phyloP scores from a whole-genome alignment of 2,329 filamentous ascomycete genomes.

The Botrytis medusae region DNA sequence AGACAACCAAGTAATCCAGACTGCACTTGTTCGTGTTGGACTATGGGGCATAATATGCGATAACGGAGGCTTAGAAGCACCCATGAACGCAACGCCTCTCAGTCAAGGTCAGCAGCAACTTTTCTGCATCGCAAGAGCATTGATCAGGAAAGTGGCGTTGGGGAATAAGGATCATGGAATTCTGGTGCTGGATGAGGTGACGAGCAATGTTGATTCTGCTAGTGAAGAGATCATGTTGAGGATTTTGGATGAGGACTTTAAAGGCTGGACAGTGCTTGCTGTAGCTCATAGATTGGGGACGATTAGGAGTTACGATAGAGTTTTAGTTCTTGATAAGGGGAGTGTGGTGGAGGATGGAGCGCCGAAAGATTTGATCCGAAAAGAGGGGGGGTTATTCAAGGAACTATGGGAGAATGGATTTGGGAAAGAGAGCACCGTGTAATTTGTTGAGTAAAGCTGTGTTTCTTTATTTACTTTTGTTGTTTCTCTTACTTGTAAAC shows the following conservation, averaged over 20 bases:
- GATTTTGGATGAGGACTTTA: conserved; percentile 54
- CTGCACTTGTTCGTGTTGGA: conserved; percentile 47
- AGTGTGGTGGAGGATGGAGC: conserved; percentile 80
- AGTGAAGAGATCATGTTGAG: conserved; percentile 57
- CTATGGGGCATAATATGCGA: conserved; percentile 46
- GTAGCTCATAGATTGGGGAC: conserved; percentile 38
- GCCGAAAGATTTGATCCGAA: conserved; percentile 65
- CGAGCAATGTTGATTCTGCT: conserved; percentile 54
- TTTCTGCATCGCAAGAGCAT: conserved; percentile 49
- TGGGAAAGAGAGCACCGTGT: not conserved
- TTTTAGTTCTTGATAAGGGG: conserved; percentile 46
- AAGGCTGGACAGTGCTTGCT: conserved; percentile 49
- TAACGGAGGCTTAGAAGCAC: conserved; percentile 42
- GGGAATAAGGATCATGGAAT: conserved; percentile 39
- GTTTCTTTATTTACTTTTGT: not conserved
- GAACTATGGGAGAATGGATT: conserved; percentile 6
- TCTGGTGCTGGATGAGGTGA: conserved; percentile 46
- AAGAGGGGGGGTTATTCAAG: conserved; percentile 2
- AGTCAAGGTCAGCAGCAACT: conserved; percentile 51
- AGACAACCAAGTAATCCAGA: conserved; percentile 44
- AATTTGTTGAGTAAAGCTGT: not conserved
- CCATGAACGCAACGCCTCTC: conserved; percentile 57
- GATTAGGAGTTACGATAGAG: conserved; percentile 47
- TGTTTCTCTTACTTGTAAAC: not conserved
- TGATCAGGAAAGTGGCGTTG: conserved; percentile 37